A percentile compares a stretch with the other conserved stretches of the same genome.
Evolutionary conservation across 2,329 filamentous ascomycete species (phyloP).

Genomic region (Fusarium irregulare): DNA sequence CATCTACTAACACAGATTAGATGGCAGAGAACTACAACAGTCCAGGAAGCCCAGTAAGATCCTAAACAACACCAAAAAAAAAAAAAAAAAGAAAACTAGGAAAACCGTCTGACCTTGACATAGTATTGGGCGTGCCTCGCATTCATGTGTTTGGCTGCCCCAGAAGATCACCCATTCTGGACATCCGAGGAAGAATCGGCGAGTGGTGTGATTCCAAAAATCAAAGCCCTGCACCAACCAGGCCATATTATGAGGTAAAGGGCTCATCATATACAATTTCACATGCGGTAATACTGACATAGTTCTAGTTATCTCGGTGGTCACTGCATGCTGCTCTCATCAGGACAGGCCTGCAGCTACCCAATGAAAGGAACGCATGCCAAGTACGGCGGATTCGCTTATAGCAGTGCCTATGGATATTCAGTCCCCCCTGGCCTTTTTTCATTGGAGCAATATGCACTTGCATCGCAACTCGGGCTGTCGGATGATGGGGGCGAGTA

Average conservation of each 20-base stretch:
- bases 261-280: background rate
- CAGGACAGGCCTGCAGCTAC: constrained; percentile 84
- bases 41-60: constrained; percentile 69
- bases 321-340: constrained; percentile 80
- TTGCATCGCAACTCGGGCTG: constrained; percentile 79
- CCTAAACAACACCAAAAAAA: background rate
- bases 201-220: constrained; percentile 64
- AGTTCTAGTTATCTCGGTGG: constrained; percentile 70
- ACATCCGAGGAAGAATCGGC: constrained; percentile 72
- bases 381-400: constrained; percentile 84
- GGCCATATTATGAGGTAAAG: constrained; percentile 74
- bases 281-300: constrained; percentile 3
- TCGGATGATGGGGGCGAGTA: constrained; percentile 82
- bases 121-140: constrained; percentile 84
- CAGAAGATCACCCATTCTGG: constrained; percentile 80
- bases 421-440: constrained; percentile 81
- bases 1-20: constrained; percentile 50
- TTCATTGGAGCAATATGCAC: constrained; percentile 79
- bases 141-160: constrained; percentile 78
- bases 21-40: constrained; percentile 88
- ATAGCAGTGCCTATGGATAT: constrained; percentile 80
- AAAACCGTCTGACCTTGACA: constrained; percentile 45
- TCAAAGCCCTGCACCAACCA: constrained; percentile 73
- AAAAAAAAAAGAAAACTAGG: no score
- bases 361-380: constrained; percentile 84